These are phyloP conservation scores for Rhizopus stolonifer DNA, from an alignment of 371 early-diverging fungal genomes.

Conservation along the genomic window DNA sequence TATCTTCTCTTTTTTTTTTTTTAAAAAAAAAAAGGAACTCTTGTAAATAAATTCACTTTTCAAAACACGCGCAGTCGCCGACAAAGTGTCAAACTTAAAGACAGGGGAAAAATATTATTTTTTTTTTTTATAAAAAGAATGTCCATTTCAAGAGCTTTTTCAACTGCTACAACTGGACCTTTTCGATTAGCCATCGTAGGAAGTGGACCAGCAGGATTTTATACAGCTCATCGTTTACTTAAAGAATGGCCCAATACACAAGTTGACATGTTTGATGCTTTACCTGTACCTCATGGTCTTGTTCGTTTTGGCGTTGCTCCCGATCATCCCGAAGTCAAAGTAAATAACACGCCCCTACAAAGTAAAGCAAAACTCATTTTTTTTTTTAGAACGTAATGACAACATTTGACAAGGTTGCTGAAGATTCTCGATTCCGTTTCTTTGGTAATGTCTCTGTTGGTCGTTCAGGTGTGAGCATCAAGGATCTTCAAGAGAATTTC, in stretches of 20 bases:
- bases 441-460: slow-evolving; percentile 80
- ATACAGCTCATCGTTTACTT: slow-evolving; percentile 83
- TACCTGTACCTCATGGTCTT: slow-evolving; percentile 90
- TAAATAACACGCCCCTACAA: no score
- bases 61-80: no score
- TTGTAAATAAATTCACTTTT: no score
- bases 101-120: no score
- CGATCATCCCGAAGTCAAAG: slow-evolving; percentile 97
- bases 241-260: slow-evolving; percentile 50
- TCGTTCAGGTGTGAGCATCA: slow-evolving; percentile 42
- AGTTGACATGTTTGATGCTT: slow-evolving; percentile 87
- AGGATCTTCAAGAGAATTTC: slow-evolving; percentile 64
- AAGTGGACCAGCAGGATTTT: slow-evolving; percentile 93
- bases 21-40: no score
- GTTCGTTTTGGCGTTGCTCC: slow-evolving; percentile 98
- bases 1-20: no score
- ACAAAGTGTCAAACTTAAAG: no score
- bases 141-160: slow-evolving; percentile 18
- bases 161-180: slow-evolving; percentile 26
- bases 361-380: no score
- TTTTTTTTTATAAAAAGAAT: not conserved
- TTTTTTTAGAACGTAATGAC: slow-evolving; percentile 72
- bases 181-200: slow-evolving; percentile 77
- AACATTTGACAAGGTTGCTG: slow-evolving; percentile 81
- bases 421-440: slow-evolving; percentile 71